A percentile compares a stretch with the other conserved stretches of the same genome.
phyloP scores from a whole-genome alignment of 192 early-diverging fungal species.

The Coemansia sp. region DNA sequence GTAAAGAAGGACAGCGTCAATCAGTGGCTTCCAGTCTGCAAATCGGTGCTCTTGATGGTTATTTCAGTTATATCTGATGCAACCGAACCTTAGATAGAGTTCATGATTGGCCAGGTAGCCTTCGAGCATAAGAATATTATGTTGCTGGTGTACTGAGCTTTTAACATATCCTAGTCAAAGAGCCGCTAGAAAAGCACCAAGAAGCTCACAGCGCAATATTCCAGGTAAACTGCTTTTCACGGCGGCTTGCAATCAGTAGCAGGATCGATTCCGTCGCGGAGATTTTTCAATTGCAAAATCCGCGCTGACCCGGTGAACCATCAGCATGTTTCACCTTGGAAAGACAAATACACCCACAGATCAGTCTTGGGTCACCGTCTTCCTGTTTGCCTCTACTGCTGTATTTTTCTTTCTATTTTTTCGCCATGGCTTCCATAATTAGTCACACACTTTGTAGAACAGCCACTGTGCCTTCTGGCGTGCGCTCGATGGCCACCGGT shows the following conservation, averaged over 20 bases:
- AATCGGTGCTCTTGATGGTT: neutral
- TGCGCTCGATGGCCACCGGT: slow-evolving; percentile 35
- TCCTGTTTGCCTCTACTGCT: neutral
- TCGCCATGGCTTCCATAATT: neutral
- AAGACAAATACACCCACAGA: neutral
- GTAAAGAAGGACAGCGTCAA: too few species aligned
- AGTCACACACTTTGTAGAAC: slow-evolving; percentile 12
- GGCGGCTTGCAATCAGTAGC: neutral
- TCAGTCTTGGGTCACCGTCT: neutral
- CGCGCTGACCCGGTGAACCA: slow-evolving; percentile 5
- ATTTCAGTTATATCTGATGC: neutral
- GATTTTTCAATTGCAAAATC: slow-evolving; percentile 3
- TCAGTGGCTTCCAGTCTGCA: too few species aligned
- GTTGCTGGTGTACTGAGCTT: neutral
- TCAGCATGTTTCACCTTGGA: neutral
- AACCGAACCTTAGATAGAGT: too few species aligned
- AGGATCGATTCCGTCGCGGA: neutral
- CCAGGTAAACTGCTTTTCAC: too few species aligned
- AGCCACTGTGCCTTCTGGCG: neutral
- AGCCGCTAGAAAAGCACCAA: neutral
- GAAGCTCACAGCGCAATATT: neutral
- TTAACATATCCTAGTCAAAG: neutral
- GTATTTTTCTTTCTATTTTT: neutral
- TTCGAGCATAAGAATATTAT: too few species aligned
- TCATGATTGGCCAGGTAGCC: too few species aligned